These are phyloP conservation scores for Yarrowia deformans DNA, from an alignment of 805 yeast species.

Conservation along the genomic window DNA sequence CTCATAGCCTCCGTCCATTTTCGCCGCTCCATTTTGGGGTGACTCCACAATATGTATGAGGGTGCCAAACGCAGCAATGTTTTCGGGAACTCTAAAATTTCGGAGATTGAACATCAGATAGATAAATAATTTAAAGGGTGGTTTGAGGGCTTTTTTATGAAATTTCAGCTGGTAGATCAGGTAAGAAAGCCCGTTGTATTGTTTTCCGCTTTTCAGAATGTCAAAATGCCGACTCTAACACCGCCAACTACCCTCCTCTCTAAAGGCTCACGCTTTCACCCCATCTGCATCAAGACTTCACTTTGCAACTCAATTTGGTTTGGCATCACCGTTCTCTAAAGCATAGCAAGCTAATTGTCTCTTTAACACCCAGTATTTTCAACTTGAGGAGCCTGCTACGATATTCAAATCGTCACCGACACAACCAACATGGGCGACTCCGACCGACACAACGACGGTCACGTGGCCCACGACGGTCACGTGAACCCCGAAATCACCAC, in stretches of 20 bases:
- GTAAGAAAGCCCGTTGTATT: too few relatives aligned
- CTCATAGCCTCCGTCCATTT: neutral
- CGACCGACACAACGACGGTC: neutral
- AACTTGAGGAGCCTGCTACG: too few relatives aligned
- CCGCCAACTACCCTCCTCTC: neutral
- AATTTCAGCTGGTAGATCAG: too few relatives aligned
- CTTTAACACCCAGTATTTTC: neutral
- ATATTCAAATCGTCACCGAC: neutral
- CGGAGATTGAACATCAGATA: neutral
- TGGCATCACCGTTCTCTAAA: conserved; percentile 3
- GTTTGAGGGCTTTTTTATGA: too few relatives aligned
- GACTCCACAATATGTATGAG: neutral
- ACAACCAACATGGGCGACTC: conserved; percentile 8
- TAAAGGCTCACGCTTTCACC: neutral
- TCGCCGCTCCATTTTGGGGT: neutral
- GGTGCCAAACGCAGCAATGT: conserved; percentile 19
- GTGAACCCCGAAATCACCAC: neutral
- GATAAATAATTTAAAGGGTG: too few relatives aligned
- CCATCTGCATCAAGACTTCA: neutral
- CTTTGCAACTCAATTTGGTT: conserved; percentile 6
- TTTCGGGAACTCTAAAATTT: neutral
- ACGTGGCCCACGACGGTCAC: conserved; percentile 1
- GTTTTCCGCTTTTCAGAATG: too few relatives aligned
- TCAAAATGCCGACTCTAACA: too few relatives aligned
- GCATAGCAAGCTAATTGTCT: conserved; percentile 12